Conservation (phyloP, 2,329 filamentous ascomycete genomes). For the Aspergillus puulaauensis region DNA sequence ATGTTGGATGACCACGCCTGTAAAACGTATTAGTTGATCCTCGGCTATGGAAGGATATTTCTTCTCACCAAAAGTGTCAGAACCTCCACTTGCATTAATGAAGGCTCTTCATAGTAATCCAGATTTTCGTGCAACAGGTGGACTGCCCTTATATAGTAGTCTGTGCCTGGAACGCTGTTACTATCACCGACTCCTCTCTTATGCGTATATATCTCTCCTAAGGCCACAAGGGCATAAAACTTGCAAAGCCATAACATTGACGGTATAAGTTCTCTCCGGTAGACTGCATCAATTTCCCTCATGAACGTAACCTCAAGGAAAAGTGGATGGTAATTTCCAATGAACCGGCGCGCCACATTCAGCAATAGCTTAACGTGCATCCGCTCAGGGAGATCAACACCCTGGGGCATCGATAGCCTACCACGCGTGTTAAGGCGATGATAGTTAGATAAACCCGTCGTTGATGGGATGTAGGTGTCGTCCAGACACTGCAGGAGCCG, state of each 20-base stretch:
- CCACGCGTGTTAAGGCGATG: conserved; percentile 1
- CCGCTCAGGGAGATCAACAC: conserved; percentile 4
- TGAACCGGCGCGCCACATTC: conserved; percentile 9
- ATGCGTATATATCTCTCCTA: conserved; percentile 10
- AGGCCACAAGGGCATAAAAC: conserved; percentile 9
- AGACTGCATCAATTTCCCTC: conserved; percentile 10
- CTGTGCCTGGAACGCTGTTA: conserved; percentile 9
- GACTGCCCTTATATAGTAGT: conserved; percentile 6
- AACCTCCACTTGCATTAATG: conserved; percentile 9
- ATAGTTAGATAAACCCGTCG: conserved; percentile 7
- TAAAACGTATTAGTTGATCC: background rate
- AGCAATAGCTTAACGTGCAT: conserved; percentile 10
- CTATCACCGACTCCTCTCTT: conserved; percentile 3
- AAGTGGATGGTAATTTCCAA: conserved; percentile 12
- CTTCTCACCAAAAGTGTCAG: conserved; percentile 8
- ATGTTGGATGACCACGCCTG: conserved; percentile 12
- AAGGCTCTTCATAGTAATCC: conserved; percentile 11
- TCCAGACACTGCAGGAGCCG: conserved; percentile 9
- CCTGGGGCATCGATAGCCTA: background rate
- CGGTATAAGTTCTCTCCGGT: conserved; percentile 1
- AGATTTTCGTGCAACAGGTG: conserved; percentile 4
- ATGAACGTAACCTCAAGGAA: conserved; percentile 9
- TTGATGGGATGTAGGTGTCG: conserved; percentile 7
- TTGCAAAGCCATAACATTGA: conserved; percentile 11
- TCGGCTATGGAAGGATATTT: background rate